phyloP scores from a whole-genome alignment of 305 asterid genomes.

The Fraxinus sp. region DNA sequence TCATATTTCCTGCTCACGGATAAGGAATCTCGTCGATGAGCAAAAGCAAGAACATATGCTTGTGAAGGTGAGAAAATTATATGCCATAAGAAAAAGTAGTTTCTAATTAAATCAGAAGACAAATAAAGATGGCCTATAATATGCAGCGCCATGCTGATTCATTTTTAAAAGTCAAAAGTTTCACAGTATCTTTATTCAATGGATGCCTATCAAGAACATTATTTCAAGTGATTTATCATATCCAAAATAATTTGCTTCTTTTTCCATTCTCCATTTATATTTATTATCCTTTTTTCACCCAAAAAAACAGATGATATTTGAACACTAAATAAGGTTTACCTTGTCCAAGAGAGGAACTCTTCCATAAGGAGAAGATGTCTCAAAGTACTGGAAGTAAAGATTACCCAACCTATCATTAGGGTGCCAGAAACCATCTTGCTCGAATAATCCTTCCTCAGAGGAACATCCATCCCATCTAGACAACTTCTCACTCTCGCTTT shows the following conservation, averaged over 20 bases:
- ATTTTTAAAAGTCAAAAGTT: slow-evolving; percentile 37
- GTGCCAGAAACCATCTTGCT: slow-evolving; percentile 64
- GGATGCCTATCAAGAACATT: slow-evolving; percentile 32
- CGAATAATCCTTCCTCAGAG: slow-evolving; percentile 76
- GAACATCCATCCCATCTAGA: slow-evolving; percentile 97
- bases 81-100: slow-evolving; percentile 17
- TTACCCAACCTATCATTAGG: slow-evolving; percentile 75
- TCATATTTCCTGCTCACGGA: background rate
- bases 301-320: background rate
- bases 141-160: slow-evolving; percentile 26
- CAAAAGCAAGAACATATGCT: slow-evolving; percentile 45
- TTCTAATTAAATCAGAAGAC: slow-evolving; percentile 13
- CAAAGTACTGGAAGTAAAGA: slow-evolving; percentile 82
- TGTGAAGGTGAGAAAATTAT: slow-evolving; percentile 10
- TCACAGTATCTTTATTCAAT: slow-evolving; percentile 22
- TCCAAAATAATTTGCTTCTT: slow-evolving; percentile 28
- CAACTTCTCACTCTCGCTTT: slow-evolving; percentile 84
- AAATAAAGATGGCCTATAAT: slow-evolving; percentile 31
- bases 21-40: slow-evolving; percentile 7
- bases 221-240: slow-evolving; percentile 29
- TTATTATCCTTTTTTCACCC: background rate
- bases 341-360: slow-evolving; percentile 87
- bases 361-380: slow-evolving; percentile 83
- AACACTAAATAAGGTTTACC: slow-evolving; percentile 36
- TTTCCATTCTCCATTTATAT: slow-evolving; percentile 17